These are phyloP conservation scores for Rutstroemia sydowiana DNA, from an alignment of 2,329 filamentous ascomycete genomes.

Conservation along the genomic window DNA sequence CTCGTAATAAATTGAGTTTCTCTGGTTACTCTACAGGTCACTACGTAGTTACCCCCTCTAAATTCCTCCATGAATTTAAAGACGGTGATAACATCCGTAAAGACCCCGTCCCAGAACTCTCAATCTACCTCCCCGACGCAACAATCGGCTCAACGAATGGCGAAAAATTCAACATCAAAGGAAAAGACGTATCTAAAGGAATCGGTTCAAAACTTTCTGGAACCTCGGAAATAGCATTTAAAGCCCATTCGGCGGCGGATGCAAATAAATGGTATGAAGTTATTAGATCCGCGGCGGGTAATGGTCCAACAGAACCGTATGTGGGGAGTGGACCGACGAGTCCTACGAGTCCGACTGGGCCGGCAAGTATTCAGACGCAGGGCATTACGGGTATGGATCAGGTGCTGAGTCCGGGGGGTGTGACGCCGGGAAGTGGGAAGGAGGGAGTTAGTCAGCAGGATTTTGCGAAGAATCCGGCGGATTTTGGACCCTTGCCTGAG, in stretches of 20 bases:
- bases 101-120: constrained; percentile 78
- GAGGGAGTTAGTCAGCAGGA: too few relatives aligned
- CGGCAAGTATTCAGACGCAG: constrained; percentile 15
- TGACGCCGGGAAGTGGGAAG: constrained; percentile 11
- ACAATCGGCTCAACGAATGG: constrained; percentile 63
- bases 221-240: constrained; percentile 75
- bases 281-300: constrained; percentile 37
- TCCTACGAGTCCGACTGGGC: constrained; percentile 21
- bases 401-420: constrained; percentile 21
- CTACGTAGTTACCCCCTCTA: constrained; percentile 83
- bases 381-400: constrained; percentile 21
- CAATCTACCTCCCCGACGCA: constrained; percentile 88
- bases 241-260: constrained; percentile 72
- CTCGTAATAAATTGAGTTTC: constrained; percentile 70
- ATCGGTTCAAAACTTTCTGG: constrained; percentile 76
- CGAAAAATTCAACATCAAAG: constrained; percentile 88
- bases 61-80: constrained; percentile 94
- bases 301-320: constrained; percentile 12
- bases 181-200: constrained; percentile 81
- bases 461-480: constrained; percentile 3
- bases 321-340: constrained; percentile 17
- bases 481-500: neutral
- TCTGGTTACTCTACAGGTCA: constrained; percentile 73
- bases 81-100: constrained; percentile 67
- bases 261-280: constrained; percentile 80